These are phyloP conservation scores for Chenopodium album DNA, from an alignment of 148 eudicot genomes.

Conservation along the genomic window DNA sequence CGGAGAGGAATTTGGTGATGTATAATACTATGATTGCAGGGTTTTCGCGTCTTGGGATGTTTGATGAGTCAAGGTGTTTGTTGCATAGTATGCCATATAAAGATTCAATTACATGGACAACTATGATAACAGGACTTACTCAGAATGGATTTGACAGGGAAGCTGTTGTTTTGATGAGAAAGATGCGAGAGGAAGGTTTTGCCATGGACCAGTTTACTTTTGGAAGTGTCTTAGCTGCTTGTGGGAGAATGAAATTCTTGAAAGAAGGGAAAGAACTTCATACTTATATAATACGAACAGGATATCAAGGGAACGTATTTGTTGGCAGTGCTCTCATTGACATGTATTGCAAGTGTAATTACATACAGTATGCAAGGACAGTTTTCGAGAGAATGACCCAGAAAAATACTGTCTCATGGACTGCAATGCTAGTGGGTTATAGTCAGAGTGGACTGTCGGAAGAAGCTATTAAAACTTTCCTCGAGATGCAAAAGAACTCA, in stretches of 20 bases:
- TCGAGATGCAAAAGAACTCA: constrained; percentile 57
- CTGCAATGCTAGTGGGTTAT: constrained; percentile 83
- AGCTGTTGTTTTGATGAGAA: constrained; percentile 54
- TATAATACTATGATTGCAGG: constrained; percentile 79
- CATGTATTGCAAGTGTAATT: constrained; percentile 77
- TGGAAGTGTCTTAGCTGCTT: constrained; percentile 81
- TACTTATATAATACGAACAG: constrained; percentile 52
- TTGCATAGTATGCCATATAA: constrained; percentile 54
- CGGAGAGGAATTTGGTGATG: constrained; percentile 80
- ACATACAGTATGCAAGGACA: constrained; percentile 54
- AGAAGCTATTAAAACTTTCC: constrained; percentile 60
- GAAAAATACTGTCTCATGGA: constrained; percentile 84
- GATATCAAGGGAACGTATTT: constrained; percentile 52
- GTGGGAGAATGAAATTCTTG: constrained; percentile 58
- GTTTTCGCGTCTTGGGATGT: constrained; percentile 60
- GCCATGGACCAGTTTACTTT: constrained; percentile 74
- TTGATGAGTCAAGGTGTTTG: constrained; percentile 51
- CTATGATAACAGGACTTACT: constrained; percentile 67
- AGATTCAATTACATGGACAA: constrained; percentile 87
- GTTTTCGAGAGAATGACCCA: constrained; percentile 55
- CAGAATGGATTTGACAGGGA: constrained; percentile 59
- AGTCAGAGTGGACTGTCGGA: constrained; percentile 74
- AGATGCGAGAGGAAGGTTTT: constrained; percentile 57
- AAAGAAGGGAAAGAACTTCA: constrained; percentile 81
- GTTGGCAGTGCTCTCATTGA: constrained; percentile 90